Evolutionary conservation across 345 rosid genomes (phyloP).

Genomic region (Conringia planisiliqua): DNA sequence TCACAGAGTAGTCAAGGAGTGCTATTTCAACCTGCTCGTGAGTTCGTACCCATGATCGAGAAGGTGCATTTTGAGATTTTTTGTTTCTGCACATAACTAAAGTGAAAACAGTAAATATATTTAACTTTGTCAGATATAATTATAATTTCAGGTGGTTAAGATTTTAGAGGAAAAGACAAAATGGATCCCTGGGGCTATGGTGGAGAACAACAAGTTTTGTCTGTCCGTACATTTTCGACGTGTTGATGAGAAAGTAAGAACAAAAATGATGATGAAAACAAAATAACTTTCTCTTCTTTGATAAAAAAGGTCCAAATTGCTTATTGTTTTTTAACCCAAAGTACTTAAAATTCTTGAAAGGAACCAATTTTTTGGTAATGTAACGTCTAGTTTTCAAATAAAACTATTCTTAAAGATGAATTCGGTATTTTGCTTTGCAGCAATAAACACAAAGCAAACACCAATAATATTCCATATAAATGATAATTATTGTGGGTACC

Average conservation of each 20-base stretch:
- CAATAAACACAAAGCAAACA: not conserved
- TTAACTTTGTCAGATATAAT: not conserved
- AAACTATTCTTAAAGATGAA: not conserved
- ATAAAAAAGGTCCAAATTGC: not conserved
- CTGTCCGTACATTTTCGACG: constrained; percentile 88
- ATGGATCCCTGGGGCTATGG: constrained; percentile 66
- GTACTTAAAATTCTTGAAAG: not conserved
- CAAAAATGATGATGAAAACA: not conserved
- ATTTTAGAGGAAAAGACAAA: constrained; percentile 60
- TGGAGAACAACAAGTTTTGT: constrained; percentile 96
- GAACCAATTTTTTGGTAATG: not conserved
- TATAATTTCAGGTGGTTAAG: constrained; percentile 45
- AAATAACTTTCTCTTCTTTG: not conserved
- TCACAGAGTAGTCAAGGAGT: constrained; percentile 47
- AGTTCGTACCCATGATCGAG: constrained; percentile 81
- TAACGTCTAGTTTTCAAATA: not conserved
- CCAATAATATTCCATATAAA: not conserved
- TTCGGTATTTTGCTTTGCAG: not conserved
- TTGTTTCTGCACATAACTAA: not conserved
- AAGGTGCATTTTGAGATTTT: constrained; percentile 44
- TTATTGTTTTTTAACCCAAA: constrained; percentile 11
- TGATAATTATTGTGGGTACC: not conserved
- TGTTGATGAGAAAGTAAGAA: constrained; percentile 79
- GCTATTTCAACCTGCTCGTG: constrained; percentile 78
- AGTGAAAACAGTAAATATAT: not conserved